A percentile compares a stretch with the other conserved stretches of the same genome.
These are phyloP conservation scores for Paraglomus brasilianum DNA, from an alignment of 192 early-diverging fungal genomes.

Conservation along the genomic window DNA sequence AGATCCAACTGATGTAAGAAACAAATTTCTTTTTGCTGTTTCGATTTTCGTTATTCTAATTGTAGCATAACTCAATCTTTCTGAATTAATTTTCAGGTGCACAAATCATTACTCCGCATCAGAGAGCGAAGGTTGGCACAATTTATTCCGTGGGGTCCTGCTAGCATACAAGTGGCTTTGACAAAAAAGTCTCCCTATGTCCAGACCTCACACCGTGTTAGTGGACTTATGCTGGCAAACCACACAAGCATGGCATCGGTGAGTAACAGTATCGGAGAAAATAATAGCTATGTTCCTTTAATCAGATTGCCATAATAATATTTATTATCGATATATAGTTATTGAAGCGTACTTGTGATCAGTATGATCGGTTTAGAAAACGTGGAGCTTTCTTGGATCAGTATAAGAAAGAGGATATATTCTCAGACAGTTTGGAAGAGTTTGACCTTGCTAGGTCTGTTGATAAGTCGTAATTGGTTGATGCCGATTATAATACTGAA, in stretches of 20 bases:
- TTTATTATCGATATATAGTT: conserved; percentile 51
- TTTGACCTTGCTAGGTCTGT: conserved; percentile 79
- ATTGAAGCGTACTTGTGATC: conserved; percentile 88
- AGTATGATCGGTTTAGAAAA: conserved; percentile 92
- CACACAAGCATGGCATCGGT: conserved; percentile 89
- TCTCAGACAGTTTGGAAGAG: conserved; percentile 82
- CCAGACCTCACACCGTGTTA: conserved; percentile 88
- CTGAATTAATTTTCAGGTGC: conserved; percentile 60
- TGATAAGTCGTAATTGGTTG: conserved; percentile 11
- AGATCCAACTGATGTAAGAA: conserved; percentile 88
- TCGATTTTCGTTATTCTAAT: neutral
- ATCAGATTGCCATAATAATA: conserved; percentile 22
- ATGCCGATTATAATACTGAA: neutral
- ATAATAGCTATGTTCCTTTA: conserved; percentile 22
- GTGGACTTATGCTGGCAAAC: conserved; percentile 98
- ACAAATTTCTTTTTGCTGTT: neutral
- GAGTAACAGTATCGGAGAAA: conserved; percentile 32
- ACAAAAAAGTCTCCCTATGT: conserved; percentile 93
- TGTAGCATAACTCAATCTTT: neutral
- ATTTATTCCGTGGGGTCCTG: conserved; percentile 99
- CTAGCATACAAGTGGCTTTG: conserved; percentile 96
- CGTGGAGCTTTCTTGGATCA: conserved; percentile 96
- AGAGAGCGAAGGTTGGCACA: conserved; percentile 90
- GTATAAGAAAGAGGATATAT: conserved; percentile 81
- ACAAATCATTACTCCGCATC: conserved; percentile 95